Conservation (phyloP, 805 yeast genomes). For the Ogataea trehalophila region DNA sequence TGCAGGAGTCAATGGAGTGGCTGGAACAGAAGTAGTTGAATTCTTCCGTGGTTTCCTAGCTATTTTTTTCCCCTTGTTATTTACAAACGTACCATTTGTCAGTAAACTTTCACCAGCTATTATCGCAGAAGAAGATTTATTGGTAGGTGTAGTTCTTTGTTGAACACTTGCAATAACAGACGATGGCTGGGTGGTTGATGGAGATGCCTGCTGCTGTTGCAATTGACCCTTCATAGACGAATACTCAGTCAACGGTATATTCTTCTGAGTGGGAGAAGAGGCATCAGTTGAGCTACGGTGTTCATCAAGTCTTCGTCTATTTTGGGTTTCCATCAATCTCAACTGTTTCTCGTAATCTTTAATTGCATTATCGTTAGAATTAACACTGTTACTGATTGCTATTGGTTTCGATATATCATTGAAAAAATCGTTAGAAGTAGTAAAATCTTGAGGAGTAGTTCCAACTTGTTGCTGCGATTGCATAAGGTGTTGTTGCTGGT, state of each 20-base stretch:
- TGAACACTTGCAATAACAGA: constrained; percentile 3
- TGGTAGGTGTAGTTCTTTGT: too few species aligned
- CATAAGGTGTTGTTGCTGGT: constrained; percentile 13
- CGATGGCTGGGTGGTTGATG: constrained; percentile 17
- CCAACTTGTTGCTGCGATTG: constrained; percentile 11
- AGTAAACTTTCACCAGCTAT: constrained; percentile 3
- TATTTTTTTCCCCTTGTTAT: constrained; percentile 18
- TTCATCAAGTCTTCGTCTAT: constrained; percentile 59
- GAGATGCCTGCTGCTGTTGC: constrained; percentile 14
- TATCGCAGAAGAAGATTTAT: constrained; percentile 4
- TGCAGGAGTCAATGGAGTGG: constrained; percentile 31
- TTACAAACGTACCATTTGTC: constrained; percentile 3
- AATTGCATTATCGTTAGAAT: constrained; percentile 45
- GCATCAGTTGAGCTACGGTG: constrained; percentile 36
- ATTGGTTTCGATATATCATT: constrained; percentile 15
- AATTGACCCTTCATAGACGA: constrained; percentile 18
- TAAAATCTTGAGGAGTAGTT: constrained; percentile 16
- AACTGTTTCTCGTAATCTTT: constrained; percentile 81
- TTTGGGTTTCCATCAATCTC: constrained; percentile 69
- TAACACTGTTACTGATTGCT: constrained; percentile 13
- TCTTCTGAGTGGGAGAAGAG: constrained; percentile 14
- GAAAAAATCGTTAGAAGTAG: constrained; percentile 20
- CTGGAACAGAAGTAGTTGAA: constrained; percentile 27
- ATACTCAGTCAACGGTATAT: constrained; percentile 20
- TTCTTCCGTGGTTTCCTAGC: constrained; percentile 23